Conservation (phyloP, 2,329 filamentous ascomycete genomes). For the Myotisia sp. region DNA sequence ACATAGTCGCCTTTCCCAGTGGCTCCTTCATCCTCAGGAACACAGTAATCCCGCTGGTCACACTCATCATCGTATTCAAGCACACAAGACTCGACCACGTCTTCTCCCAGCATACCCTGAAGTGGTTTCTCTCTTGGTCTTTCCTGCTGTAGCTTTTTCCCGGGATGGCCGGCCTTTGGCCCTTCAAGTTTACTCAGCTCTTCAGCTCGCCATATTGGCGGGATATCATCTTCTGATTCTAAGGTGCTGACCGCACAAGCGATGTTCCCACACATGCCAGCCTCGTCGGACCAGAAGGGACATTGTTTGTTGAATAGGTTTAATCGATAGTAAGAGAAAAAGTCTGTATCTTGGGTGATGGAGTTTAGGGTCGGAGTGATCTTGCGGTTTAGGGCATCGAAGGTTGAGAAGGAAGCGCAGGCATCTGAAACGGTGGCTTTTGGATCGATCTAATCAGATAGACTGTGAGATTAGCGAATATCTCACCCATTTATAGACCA, state of each 20-base stretch:
- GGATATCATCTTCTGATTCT: constrained; percentile 89
- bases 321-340: constrained; percentile 93
- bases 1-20: constrained; percentile 89
- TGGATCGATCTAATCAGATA: constrained; percentile 57
- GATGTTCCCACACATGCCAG: constrained; percentile 91
- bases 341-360: constrained; percentile 78
- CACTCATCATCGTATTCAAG: constrained; percentile 96
- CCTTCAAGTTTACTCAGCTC: constrained; percentile 87
- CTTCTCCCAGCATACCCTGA: constrained; percentile 66
- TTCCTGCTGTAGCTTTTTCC: constrained; percentile 56
- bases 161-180: constrained; percentile 78
- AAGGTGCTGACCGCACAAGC: constrained; percentile 91
- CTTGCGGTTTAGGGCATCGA: constrained; percentile 67
- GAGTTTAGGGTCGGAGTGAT: constrained; percentile 65
- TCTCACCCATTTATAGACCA: constrained; percentile 3
- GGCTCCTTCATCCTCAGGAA: constrained; percentile 84
- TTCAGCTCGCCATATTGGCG: constrained; percentile 76
- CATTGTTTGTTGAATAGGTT: constrained; percentile 91
- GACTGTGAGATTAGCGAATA: background rate
- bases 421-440: constrained; percentile 83
- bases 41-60: constrained; percentile 91
- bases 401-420: constrained; percentile 81
- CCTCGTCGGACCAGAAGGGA: constrained; percentile 89
- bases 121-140: constrained; percentile 56
- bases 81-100: constrained; percentile 88